Base-by-base conservation (phyloP, 1,284 basidiomycete species). In the Apiotrichum sp. region DNA sequence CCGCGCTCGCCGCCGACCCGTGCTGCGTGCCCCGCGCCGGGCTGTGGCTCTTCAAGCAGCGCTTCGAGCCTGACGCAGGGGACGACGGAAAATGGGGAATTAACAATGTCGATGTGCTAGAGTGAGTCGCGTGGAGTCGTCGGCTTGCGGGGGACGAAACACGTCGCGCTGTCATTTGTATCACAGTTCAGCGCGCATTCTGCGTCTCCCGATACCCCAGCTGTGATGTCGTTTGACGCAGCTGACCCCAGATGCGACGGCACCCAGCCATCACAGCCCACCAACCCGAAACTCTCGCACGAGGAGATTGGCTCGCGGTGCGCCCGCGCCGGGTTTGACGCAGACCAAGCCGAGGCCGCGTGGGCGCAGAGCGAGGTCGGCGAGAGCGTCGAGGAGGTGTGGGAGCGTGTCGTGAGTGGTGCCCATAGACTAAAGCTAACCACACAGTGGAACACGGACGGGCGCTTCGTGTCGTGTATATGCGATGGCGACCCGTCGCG, bases 381-480 rank as follows among this genome's bases (percentile, higher is more conserved):
- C 8, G 76, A 77, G 56, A 70, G 75, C 7, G 64, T 76, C 6
- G 76, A 77, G 55, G 76, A 77, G 62, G 59, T 73, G 8, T 73
- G 73, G 72, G 73, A 73, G 52, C 57, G 74, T 32, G 60, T 64
- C 13, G 75, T 77, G 52, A 61, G 75, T 68, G 0, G 13, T n/a
- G 16, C 2, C 32, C 9, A 38, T 10, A n/a, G 2, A 11, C 13
- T n/a, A 13, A 2, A 2, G 34, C 53, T 50, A 22, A 43, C 36
- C 4, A n/a, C 22, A 13, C 50, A 76, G 74, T 77, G 76, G 76
- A 69, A 67, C 34, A 65, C 63, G 4, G 68, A 70, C 11, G 76
- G 76, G 16, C 65, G 72, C 22, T 70, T 61, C 52, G 62, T 76
- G 40, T 72, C 71, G 2, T 74, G 74, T 3, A 56, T 75, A 22